Evolutionary conservation across 2,329 filamentous ascomycete species (phyloP).

Genomic region (Zelopaecilomyces penicillatus): DNA sequence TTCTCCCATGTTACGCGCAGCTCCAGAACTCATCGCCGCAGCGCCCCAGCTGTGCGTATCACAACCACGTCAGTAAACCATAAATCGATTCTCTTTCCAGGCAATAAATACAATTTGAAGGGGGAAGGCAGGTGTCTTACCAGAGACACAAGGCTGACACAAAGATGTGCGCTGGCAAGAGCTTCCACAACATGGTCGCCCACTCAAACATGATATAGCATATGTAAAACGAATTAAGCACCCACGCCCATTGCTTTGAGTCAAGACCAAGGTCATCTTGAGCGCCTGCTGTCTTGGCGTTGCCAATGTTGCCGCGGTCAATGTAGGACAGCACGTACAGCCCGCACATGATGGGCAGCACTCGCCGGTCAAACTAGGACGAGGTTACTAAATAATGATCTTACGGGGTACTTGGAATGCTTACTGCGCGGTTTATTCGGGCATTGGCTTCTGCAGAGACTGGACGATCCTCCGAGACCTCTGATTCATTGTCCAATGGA

Average conservation of each 20-base stretch:
- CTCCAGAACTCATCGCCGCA: not conserved
- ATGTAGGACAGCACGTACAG: slow-evolving; percentile 3
- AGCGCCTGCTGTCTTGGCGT: slow-evolving; percentile 2
- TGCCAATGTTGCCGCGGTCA: slow-evolving; percentile 6
- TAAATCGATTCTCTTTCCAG: too few species aligned
- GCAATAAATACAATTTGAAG: not conserved
- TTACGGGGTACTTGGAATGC: too few species aligned
- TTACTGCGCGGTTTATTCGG: too few species aligned
- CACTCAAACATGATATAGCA: slow-evolving; percentile 11
- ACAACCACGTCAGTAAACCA: too few species aligned
- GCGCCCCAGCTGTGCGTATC: not conserved
- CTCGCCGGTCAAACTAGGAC: not conserved
- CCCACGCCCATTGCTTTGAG: slow-evolving; percentile 8
- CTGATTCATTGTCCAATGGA: too few species aligned
- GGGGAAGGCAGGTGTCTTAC: slow-evolving; percentile 2
- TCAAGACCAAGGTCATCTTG: not conserved
- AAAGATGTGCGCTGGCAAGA: slow-evolving; percentile 8
- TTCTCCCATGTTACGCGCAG: not conserved
- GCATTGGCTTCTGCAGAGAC: too few species aligned
- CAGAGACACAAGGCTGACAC: slow-evolving; percentile 7
- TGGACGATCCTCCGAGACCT: too few species aligned
- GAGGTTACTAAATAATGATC: too few species aligned
- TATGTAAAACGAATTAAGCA: slow-evolving; percentile 11
- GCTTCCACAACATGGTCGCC: slow-evolving; percentile 9
- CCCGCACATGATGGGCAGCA: not conserved